phyloP scores from a whole-genome alignment of 2,329 filamentous ascomycete species.

The Penicillium sumatraense region DNA sequence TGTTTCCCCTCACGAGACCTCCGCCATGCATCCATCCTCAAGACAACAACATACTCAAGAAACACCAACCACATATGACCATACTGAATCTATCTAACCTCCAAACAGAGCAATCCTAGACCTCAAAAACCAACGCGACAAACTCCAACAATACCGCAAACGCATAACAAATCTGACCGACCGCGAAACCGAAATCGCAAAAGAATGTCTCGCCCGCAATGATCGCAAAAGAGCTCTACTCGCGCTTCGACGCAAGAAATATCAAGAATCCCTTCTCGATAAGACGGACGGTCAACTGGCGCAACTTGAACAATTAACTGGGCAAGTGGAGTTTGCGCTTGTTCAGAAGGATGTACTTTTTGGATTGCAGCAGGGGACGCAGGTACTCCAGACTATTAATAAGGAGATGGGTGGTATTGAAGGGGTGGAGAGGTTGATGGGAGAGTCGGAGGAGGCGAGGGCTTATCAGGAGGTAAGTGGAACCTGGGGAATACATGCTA shows the following conservation, averaged over 20 bases:
- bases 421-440: slow-evolving; percentile 92
- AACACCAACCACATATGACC: not conserved
- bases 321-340: slow-evolving; percentile 90
- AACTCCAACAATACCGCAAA: slow-evolving; percentile 93
- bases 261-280: slow-evolving; percentile 84
- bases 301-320: slow-evolving; percentile 85
- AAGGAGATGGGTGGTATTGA: slow-evolving; percentile 95
- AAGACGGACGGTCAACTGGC: slow-evolving; percentile 95
- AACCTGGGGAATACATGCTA: no score
- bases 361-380: slow-evolving; percentile 88
- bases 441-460: slow-evolving; percentile 85
- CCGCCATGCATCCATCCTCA: not conserved
- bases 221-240: slow-evolving; percentile 83
- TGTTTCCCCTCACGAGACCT: slow-evolving; percentile 22
- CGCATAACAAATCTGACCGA: slow-evolving; percentile 84
- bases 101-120: slow-evolving; percentile 85
- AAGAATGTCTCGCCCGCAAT: slow-evolving; percentile 76
- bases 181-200: slow-evolving; percentile 84
- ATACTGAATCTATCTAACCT: not conserved
- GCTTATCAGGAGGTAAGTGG: slow-evolving; percentile 80
- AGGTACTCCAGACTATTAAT: slow-evolving; percentile 87
- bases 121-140: slow-evolving; percentile 96
- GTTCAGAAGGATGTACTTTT: slow-evolving; percentile 97
- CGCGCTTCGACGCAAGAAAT: slow-evolving; percentile 92
- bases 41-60: not conserved